Evolutionary conservation across 208 protist genomes (phyloP), one percentile per base, ranked within the genome.

Genomic region (Leishmania mexicana): DNA sequence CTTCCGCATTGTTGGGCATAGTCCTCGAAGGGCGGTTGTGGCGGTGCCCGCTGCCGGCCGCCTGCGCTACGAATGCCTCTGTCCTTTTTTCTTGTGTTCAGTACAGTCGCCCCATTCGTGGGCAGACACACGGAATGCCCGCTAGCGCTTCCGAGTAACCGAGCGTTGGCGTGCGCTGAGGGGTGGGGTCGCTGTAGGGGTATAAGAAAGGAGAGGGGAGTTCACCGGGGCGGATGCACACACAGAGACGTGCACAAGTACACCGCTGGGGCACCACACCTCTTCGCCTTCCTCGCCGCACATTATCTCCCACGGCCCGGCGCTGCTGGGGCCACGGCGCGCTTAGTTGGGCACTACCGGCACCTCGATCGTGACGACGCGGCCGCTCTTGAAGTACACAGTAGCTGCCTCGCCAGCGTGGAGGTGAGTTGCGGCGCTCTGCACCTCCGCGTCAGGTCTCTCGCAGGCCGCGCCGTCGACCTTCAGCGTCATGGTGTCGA

Each of bases 341-440:
- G 45, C n/a, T 54, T 75, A 75, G 45, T n/a, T 75, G 28, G 70
- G 51, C 45, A 28, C 6, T 17, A 45, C 45, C 21, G 75, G 75
- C 38, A 88, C 84, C 53, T 91, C 89, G 57, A 95, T 88, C 45
- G 79, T 80, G 78, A 65, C 75, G 31, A 76, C 81, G 54, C 78
- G 78, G 15, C 90, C 87, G 71, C 83, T 87, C 73, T 90, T 90
- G 68, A 93, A 93, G 80, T 87, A 85, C 40, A 86, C 89, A 10
- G 70, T 86, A 17, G 87, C 92, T 47, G 79, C 89, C 82, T 96
- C 93, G 13, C 93, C 89, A 6, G 90, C 53, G 83, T 94, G 90
- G n/a, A 96, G 72, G 89, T 94, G 87, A 28, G 73, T 19, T 8
- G 82, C 49, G 19, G 88, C 93, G 53, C 45, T 74, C 76, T 13